Conservation (phyloP, 1,139 yeast species). For the Geotrichum histeridarum region DNA sequence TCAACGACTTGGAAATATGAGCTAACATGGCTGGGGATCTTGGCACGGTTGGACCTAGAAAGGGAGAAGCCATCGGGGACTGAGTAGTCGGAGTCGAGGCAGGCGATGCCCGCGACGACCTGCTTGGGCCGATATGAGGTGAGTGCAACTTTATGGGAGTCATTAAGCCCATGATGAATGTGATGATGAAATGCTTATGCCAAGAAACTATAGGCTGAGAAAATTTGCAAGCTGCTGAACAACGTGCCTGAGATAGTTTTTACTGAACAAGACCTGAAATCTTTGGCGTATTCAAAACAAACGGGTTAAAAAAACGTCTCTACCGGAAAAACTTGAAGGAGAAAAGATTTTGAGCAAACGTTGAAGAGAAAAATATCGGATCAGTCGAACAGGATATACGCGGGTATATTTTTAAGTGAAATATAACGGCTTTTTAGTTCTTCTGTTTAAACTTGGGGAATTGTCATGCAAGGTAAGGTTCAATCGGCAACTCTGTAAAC, state of each 20-base stretch:
- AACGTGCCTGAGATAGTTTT: background rate
- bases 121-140: background rate
- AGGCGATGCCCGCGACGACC: slow-evolving; percentile 7
- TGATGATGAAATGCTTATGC: background rate
- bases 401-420: too few relatives aligned
- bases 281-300: too few relatives aligned
- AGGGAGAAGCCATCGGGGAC: slow-evolving; percentile 4
- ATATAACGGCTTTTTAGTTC: too few relatives aligned
- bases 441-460: too few relatives aligned
- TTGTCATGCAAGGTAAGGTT: background rate
- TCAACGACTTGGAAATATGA: background rate
- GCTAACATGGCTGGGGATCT: slow-evolving; percentile 5
- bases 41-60: background rate
- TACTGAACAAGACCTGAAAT: background rate
- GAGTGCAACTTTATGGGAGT: slow-evolving; percentile 7
- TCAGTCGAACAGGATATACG: too few relatives aligned
- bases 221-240: background rate
- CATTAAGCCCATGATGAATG: slow-evolving; percentile 1
- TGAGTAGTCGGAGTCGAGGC: background rate
- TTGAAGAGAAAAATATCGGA: too few relatives aligned
- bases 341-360: too few relatives aligned
- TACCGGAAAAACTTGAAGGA: too few relatives aligned
- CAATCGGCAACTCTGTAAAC: background rate
- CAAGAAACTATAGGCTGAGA: background rate
- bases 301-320: too few relatives aligned